phyloP scores from a whole-genome alignment of 2,329 filamentous ascomycete species.

The Trichocomaceae sp. region DNA sequence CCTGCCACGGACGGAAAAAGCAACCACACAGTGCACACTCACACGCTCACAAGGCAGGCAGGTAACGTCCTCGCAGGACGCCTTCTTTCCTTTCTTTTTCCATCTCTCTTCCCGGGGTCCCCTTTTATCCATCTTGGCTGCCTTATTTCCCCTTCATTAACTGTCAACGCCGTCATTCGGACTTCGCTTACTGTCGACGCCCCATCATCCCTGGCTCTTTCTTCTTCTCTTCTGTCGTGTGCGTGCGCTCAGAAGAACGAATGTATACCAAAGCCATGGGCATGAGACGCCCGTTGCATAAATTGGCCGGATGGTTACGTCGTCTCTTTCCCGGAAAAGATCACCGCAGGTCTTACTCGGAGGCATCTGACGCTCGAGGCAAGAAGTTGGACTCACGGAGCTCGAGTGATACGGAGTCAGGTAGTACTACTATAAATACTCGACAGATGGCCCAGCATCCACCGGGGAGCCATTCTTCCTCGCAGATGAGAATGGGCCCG shows the following conservation, averaged over 20 bases:
- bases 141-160: neutral
- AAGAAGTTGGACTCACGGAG: conserved; percentile 7
- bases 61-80: too few relatives aligned
- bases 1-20: neutral
- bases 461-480: neutral
- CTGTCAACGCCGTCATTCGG: neutral
- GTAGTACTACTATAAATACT: neutral
- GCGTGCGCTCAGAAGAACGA: neutral
- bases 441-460: neutral
- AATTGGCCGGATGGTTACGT: conserved; percentile 9
- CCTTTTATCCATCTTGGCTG: neutral
- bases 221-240: neutral
- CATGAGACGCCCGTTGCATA: conserved; percentile 5
- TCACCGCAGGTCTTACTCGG: neutral
- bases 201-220: neutral
- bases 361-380: neutral
- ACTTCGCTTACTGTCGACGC: neutral
- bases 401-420: conserved; percentile 5
- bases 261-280: conserved; percentile 7
- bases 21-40: neutral
- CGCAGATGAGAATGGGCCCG: neutral
- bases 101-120: too few relatives aligned
- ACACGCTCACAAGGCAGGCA: too few relatives aligned
- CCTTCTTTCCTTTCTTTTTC: too few relatives aligned
- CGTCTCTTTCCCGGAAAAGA: neutral